Conservation (phyloP, 176 grass and related monocot species). For the Carex littledalei region DNA sequence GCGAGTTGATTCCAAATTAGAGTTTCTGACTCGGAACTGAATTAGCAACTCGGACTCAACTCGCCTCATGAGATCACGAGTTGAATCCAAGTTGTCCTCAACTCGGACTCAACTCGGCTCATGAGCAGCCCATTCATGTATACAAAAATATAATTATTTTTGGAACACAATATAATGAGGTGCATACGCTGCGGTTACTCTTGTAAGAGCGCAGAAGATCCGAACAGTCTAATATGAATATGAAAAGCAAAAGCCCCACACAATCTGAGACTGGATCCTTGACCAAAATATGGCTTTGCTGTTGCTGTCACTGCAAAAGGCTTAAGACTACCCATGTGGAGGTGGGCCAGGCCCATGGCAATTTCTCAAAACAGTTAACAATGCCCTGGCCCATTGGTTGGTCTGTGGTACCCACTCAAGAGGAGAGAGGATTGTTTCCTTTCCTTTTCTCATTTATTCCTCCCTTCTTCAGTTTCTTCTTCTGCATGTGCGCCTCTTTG, state of each 20-base stretch:
- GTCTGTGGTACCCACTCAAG: neutral
- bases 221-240: neutral
- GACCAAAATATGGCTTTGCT: constrained; percentile 15
- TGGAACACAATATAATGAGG: neutral
- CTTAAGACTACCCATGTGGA: constrained; percentile 5
- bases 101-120: too few species aligned
- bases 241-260: neutral
- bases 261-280: constrained; percentile 20
- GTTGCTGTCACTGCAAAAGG: neutral
- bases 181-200: constrained; percentile 10
- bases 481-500: constrained; percentile 16
- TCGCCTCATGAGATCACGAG: too few species aligned
- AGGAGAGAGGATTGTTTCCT: neutral
- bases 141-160: too few species aligned
- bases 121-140: too few species aligned
- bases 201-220: neutral
- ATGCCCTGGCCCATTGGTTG: constrained; percentile 5
- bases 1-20: too few species aligned
- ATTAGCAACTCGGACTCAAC: too few species aligned
- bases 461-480: neutral
- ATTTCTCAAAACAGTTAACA: constrained; percentile 7
- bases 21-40: too few species aligned
- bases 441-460: constrained; percentile 23
- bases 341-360: constrained; percentile 18
- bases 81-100: too few species aligned